Evolutionary conservation across 305 asterid genomes (phyloP).

Genomic region (Rubia tinctorum): DNA sequence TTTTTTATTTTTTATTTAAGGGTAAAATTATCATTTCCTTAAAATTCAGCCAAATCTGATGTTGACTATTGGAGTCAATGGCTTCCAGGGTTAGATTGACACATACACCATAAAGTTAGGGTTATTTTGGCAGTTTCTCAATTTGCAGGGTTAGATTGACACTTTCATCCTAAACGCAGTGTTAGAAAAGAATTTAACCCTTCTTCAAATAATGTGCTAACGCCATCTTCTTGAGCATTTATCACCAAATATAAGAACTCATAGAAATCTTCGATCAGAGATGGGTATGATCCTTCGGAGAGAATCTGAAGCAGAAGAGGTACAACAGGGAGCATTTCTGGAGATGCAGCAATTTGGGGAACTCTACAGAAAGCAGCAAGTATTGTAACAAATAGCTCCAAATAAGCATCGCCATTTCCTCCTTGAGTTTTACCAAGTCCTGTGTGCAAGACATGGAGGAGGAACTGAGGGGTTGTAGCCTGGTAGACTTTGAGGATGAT

Average conservation of each 20-base stretch:
- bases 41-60: no score
- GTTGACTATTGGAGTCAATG: no score
- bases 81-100: no score
- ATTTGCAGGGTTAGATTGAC: no score
- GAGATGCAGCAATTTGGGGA: conserved; percentile 65
- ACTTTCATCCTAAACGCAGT: no score
- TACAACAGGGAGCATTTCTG: conserved; percentile 53
- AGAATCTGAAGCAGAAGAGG: conserved; percentile 56
- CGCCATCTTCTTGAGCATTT: conserved; percentile 54
- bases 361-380: conserved; percentile 74
- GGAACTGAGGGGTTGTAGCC: conserved; percentile 66
- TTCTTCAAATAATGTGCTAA: conserved; percentile 38
- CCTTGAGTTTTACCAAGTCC: conserved; percentile 49
- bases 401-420: conserved; percentile 53
- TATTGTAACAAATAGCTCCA: conserved; percentile 66
- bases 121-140: no score
- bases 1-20: no score
- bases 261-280: conserved; percentile 68
- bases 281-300: conserved; percentile 40
- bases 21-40: no score
- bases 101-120: no score
- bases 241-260: conserved; percentile 70
- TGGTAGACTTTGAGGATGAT: conserved; percentile 57
- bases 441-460: conserved; percentile 72
- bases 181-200: no score